phyloP scores from a whole-genome alignment of 2,329 filamentous ascomycete species.

The Colletotrichum falcatum region DNA sequence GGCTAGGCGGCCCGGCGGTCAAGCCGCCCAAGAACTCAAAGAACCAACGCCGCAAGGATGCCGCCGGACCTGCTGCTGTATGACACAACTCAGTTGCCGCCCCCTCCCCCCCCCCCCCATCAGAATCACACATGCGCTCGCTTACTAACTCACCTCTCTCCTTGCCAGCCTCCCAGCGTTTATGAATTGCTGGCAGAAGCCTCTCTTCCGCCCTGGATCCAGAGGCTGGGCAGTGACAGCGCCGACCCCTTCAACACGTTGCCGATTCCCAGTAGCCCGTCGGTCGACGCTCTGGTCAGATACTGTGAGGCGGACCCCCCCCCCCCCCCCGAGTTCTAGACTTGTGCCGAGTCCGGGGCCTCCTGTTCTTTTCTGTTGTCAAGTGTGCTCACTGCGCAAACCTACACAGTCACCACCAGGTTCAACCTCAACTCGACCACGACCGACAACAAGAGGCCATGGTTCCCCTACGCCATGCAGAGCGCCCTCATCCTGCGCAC shows the following conservation, averaged over 20 bases:
- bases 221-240: conserved; percentile 23
- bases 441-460: conserved; percentile 37
- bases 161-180: not conserved
- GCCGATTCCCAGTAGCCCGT: conserved; percentile 34
- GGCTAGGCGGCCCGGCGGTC: conserved; percentile 6
- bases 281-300: conserved; percentile 35
- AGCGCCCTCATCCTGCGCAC: conserved; percentile 40
- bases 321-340: not conserved
- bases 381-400: conserved; percentile 11
- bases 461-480: conserved; percentile 43
- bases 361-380: not conserved
- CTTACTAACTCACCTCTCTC: conserved; percentile 13
- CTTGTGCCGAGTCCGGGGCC: not conserved
- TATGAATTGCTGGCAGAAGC: not conserved
- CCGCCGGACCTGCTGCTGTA: not conserved
- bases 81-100: not conserved
- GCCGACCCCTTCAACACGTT: conserved; percentile 41
- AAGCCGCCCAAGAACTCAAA: conserved; percentile 6
- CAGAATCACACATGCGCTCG: not conserved
- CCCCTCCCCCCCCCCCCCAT: not conserved
- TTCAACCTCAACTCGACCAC: conserved; percentile 40
- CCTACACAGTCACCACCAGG: conserved; percentile 40
- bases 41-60: not conserved
- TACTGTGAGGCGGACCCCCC: conserved; percentile 35
- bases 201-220: conserved; percentile 25